A percentile compares a stretch with the other conserved stretches of the same genome.
phyloP scores from a whole-genome alignment of 805 yeast species.

The Monosporozyma aerobia region DNA sequence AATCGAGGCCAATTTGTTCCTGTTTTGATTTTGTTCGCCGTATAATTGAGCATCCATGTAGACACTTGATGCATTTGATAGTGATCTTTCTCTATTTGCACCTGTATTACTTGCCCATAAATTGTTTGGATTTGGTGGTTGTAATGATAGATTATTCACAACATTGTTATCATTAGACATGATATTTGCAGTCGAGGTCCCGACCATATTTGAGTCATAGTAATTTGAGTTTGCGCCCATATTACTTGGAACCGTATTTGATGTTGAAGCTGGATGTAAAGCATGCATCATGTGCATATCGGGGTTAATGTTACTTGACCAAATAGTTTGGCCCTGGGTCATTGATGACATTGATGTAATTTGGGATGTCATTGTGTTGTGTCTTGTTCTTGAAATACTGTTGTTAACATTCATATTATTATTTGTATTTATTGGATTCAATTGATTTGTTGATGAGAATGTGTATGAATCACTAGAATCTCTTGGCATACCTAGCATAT shows the following conservation, averaged over 20 bases:
- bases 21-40: conserved; percentile 10
- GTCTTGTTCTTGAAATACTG: conserved; percentile 26
- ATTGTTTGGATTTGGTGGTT: conserved; percentile 2
- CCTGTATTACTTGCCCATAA: not conserved
- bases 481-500: conserved; percentile 21
- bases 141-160: conserved; percentile 4
- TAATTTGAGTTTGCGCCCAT: conserved; percentile 6
- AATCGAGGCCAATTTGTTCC: not conserved
- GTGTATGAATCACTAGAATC: conserved; percentile 26
- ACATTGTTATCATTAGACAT: not conserved
- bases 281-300: conserved; percentile 11
- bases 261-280: conserved; percentile 6
- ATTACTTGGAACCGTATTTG: not conserved
- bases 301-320: conserved; percentile 21
- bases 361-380: conserved; percentile 30
- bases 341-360: conserved; percentile 27
- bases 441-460: conserved; percentile 11
- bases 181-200: conserved; percentile 3
- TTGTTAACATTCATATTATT: not conserved
- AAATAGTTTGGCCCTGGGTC: conserved; percentile 13
- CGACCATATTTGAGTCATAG: conserved; percentile 13
- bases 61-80: conserved; percentile 28
- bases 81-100: conserved; percentile 22
- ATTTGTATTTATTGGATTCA: not conserved
- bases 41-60: conserved; percentile 25